Percentiles rank a stretch among this genome's conserved stretches.
Evolutionary conservation across 2,329 filamentous ascomycete genomes (phyloP).

Genomic region (Pseudocercospora vitis): DNA sequence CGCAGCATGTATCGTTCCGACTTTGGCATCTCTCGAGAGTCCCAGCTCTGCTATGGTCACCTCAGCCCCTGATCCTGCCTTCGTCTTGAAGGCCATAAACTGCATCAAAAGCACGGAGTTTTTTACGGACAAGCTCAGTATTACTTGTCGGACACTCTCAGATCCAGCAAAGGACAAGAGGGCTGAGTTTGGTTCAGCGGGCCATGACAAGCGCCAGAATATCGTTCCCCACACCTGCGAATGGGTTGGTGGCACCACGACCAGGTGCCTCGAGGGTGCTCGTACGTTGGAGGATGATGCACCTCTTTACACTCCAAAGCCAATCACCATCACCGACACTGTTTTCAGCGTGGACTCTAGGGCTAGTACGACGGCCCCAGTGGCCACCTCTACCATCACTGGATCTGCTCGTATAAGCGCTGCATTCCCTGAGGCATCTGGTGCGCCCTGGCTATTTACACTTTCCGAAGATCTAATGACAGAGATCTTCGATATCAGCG

Average conservation of each 20-base stretch:
- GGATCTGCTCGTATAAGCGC: not conserved
- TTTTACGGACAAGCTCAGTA: not conserved
- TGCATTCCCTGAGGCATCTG: not conserved
- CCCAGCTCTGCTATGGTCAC: not conserved
- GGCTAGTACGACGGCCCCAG: not conserved
- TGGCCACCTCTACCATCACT: not conserved
- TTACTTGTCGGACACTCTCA: not conserved
- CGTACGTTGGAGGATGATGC: not conserved
- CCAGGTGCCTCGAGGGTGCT: not conserved
- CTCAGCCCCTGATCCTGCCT: not conserved
- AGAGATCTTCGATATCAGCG: slow-evolving; percentile 4
- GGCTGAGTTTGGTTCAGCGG: not conserved
- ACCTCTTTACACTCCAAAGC: not conserved
- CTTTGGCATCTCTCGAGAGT: not conserved
- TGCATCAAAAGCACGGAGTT: not conserved
- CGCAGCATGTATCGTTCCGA: not conserved
- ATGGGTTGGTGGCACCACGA: not conserved
- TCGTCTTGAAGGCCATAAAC: not conserved
- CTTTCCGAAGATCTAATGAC: not conserved
- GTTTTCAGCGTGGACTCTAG: not conserved
- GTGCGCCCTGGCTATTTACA: not conserved
- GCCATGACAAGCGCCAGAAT: slow-evolving; percentile 1
- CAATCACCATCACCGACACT: slow-evolving; percentile 1
- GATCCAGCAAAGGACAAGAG: not conserved
- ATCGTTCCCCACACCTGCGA: slow-evolving; percentile 3